phyloP scores from a whole-genome alignment of 129 eudicot species.

The Ambrosia trifida region DNA sequence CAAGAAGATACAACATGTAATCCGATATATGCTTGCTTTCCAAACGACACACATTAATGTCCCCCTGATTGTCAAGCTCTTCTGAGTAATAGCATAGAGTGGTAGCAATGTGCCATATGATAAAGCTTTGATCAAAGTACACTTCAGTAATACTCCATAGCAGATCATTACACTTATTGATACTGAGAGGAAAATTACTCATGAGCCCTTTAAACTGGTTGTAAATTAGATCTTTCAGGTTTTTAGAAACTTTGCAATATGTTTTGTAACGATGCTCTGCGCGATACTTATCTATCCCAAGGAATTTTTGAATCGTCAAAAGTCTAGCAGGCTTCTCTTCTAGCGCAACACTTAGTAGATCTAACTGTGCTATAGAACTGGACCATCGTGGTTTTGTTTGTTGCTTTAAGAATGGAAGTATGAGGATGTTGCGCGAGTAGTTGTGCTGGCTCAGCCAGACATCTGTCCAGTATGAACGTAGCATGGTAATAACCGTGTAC shows the following conservation, averaged over 20 bases:
- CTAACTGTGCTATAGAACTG: slow-evolving; percentile 45
- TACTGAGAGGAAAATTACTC: slow-evolving; percentile 22
- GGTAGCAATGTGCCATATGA: slow-evolving; percentile 35
- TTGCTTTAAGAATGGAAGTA: slow-evolving; percentile 3
- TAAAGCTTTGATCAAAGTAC: slow-evolving; percentile 52
- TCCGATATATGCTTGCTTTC: slow-evolving; percentile 44
- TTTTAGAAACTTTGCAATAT: slow-evolving; percentile 24
- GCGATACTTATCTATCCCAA: slow-evolving; percentile 30
- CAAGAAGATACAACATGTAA: slow-evolving; percentile 46
- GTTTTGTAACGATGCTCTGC: slow-evolving; percentile 39
- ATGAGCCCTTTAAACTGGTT: slow-evolving; percentile 17
- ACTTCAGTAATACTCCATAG: slow-evolving; percentile 32
- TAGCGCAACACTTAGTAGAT: slow-evolving; percentile 27
- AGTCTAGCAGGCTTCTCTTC: slow-evolving; percentile 37
- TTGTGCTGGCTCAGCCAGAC: slow-evolving; percentile 41
- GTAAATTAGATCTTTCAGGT: slow-evolving; percentile 38
- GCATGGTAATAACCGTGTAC: slow-evolving; percentile 22
- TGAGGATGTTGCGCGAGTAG: slow-evolving; percentile 13
- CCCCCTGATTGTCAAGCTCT: slow-evolving; percentile 14
- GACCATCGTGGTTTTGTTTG: slow-evolving; percentile 48
- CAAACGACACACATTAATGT: not conserved
- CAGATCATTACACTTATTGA: not conserved
- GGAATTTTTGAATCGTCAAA: slow-evolving; percentile 20
- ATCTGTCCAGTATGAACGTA: slow-evolving; percentile 44
- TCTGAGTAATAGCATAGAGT: slow-evolving; percentile 50